Evolutionary conservation across 1,139 yeast species (phyloP), one percentile per base, ranked within the genome.

Genomic region (Suhomyces choctaworum): DNA sequence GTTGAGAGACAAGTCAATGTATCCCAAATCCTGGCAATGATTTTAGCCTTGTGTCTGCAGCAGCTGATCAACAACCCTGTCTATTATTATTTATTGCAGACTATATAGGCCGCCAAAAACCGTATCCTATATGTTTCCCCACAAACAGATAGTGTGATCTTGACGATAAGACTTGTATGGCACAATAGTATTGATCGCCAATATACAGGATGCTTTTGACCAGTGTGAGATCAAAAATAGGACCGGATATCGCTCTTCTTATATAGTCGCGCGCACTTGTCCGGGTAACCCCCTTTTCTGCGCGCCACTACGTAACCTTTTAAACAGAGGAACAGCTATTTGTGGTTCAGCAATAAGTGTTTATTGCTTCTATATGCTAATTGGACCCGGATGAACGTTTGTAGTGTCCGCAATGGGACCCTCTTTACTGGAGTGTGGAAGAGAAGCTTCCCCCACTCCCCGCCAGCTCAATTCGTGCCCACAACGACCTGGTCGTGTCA

Each of bases 1-100:
- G 40, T 21, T 47, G 68, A 62, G 68, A 39, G 50, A 65, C 75
- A 68, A 69, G 33, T 55, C 46, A 68, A 69, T 69, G 75, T 66
- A 62, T 68, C 75, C 69, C 66, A 45, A 48, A 23, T 17, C 15
- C 19, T 19, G 24, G 24, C 7, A 9, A 16, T 20, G 12, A 24
- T 10, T 21, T 19, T 16, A 10, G 11, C 32, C 27, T 29, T 22
- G 25, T 29, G 40, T 36, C 40, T 36, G 40, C 40, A 32, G 31
- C n/a, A 24, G 25, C 33, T 32, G 34, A 31, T 32, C 27, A 32
- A 29, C 40, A 30, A 30, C 31, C 33, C 8, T 25, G 37, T 37
- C 40, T 32, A 37, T 37, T 29, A 37, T 32, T 37, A 31, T 32
- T 32, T 37, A 36, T 36, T 36, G 40, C 40, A 36, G 40, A 32